phyloP scores from a whole-genome alignment of 129 eudicot genomes.

The Daucus carota region DH1_v3.0 NC_030382.2:34491001-34491500 shows the following conservation, averaged over 20 bases:
- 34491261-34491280: conserved; percentile 87
- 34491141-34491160: conserved; percentile 76
- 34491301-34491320: conserved; percentile 81
- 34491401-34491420: too few relatives aligned
- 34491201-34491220: conserved; percentile 44
- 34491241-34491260: conserved; percentile 80
- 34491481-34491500: too few relatives aligned
- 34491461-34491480: too few relatives aligned
- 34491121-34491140: conserved; percentile 94
- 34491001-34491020: too few relatives aligned
- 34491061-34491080: too few relatives aligned
- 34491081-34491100: too few relatives aligned
- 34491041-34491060: too few relatives aligned
- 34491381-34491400: too few relatives aligned
- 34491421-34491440: too few relatives aligned
- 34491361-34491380: too few relatives aligned
- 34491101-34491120: conserved; percentile 94
- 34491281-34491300: conserved; percentile 55
- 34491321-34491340: conserved; percentile 85
- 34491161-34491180: conserved; percentile 70
- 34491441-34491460: too few relatives aligned
- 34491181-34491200: conserved; percentile 84
- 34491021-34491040: too few relatives aligned
- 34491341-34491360: conserved; percentile 93
- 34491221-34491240: conserved; percentile 93